Evolutionary conservation across 495 filamentous ascomycete species (phyloP).

Genomic region (Hypoxylon trugodes): DNA sequence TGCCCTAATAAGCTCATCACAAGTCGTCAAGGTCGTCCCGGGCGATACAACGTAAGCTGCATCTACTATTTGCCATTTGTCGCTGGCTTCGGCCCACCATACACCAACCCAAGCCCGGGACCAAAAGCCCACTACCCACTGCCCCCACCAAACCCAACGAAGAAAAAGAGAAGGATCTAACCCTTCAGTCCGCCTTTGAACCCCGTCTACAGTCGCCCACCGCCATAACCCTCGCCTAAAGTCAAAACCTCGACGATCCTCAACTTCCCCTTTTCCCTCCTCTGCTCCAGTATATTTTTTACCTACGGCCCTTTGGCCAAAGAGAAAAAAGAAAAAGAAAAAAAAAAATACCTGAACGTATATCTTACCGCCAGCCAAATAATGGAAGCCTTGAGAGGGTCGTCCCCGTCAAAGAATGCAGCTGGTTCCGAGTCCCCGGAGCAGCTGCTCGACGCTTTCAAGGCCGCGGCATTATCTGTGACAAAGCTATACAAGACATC

Average conservation of each 20-base stretch:
- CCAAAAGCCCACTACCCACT: slow-evolving; percentile 1
- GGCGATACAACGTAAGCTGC: slow-evolving; percentile 31
- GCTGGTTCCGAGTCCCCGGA: slow-evolving; percentile 67
- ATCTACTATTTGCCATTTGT: slow-evolving; percentile 41
- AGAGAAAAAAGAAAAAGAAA: no score
- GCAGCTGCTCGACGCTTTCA: slow-evolving; percentile 88
- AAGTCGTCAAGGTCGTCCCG: slow-evolving; percentile 9
- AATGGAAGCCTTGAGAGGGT: slow-evolving; percentile 45
- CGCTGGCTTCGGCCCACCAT: slow-evolving; percentile 32
- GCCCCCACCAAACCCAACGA: slow-evolving; percentile 40
- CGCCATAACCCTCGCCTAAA: slow-evolving; percentile 8
- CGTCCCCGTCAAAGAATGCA: slow-evolving; percentile 39
- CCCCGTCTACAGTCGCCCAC: slow-evolving; percentile 8
- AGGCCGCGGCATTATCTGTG: slow-evolving; percentile 89
- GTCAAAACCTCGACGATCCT: background rate
- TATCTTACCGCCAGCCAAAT: slow-evolving; percentile 1
- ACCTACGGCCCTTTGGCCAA: no score
- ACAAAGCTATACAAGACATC: slow-evolving; percentile 96
- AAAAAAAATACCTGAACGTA: no score
- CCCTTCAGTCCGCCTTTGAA: slow-evolving; percentile 8
- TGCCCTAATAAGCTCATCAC: slow-evolving; percentile 23
- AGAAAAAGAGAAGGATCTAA: slow-evolving; percentile 33
- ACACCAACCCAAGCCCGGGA: slow-evolving; percentile 12
- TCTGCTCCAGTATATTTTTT: no score
- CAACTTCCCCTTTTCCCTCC: slow-evolving; percentile 1